Conservation (phyloP, 2,329 filamentous ascomycete species). For the Teratosphaeria epicoccoides region DNA sequence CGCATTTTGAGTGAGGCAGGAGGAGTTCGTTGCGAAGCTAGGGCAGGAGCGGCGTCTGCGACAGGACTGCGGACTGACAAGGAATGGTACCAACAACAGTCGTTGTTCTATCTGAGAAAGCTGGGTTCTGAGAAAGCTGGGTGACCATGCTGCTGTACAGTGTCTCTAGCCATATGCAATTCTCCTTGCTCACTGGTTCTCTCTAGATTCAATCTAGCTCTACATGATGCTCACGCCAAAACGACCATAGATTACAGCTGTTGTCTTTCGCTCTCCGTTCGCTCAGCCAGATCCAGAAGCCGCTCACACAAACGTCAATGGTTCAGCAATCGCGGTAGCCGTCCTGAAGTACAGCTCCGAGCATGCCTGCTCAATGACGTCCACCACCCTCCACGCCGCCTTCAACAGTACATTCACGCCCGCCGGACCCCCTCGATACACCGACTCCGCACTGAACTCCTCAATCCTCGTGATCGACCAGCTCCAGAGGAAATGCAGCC, state of each 20-base stretch:
- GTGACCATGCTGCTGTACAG: not conserved
- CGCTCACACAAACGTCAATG: conserved; percentile 1
- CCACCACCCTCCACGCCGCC: conserved; percentile 14
- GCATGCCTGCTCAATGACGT: conserved; percentile 17
- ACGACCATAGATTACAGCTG: no score
- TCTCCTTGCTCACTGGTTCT: not conserved
- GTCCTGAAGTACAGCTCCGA: conserved; percentile 18
- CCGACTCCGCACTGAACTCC: conserved; percentile 15
- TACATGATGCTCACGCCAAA: no score
- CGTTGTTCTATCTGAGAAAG: not conserved
- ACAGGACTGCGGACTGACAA: not conserved
- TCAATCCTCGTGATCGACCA: conserved; percentile 20
- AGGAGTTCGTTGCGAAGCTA: not conserved
- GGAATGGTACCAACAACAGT: not conserved
- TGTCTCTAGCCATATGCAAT: not conserved
- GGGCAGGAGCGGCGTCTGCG: not conserved
- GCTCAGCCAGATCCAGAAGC: not conserved
- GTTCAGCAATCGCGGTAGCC: conserved; percentile 1
- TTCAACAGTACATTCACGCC: conserved; percentile 10
- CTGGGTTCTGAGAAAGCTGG: not conserved
- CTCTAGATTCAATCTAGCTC: no score
- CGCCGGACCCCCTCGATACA: conserved; percentile 13
- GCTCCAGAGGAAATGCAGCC: conserved; percentile 16
- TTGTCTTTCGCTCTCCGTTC: no score
- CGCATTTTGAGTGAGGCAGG: not conserved